Evolutionary conservation across 1,139 yeast genomes (phyloP), one percentile per base, ranked within the genome.

Genomic region (Scheffersomyces insectosa): DNA sequence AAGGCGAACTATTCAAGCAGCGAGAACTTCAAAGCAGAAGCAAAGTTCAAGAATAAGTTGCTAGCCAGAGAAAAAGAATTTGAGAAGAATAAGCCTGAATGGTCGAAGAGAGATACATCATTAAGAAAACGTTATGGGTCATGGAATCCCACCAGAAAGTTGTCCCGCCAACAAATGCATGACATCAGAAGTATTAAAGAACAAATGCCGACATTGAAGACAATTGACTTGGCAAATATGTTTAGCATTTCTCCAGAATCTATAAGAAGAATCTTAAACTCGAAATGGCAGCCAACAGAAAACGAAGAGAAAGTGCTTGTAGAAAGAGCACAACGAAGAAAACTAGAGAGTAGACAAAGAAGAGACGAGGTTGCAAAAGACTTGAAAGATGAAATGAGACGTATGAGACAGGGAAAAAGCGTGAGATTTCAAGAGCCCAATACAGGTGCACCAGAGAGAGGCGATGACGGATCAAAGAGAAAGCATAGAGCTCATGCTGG

Each of bases 161-260:
- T 91, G 5, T 82, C 90, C 7, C 71, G 95, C 38, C 83, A 79
- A 37, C 82, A 86, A 13, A 87, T 90, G 76, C 81, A 77, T 15
- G 83, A 82, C 42, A 75, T 91, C 5, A 67, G 88, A 42, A 61
- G 71, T 9, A 57, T 90, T 36, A 83, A 81, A 50, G 65, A 66
- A 27, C 69, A 71, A 41, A 63, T 76, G 52, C 97, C 97, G 0
- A 74, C 78, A 27, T 52, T 88, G 44, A 77, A 77, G 8, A 77
- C 85, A 1, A 68, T 73, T 2, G 85, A 83, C 39, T 63, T 91
- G 13, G 85, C 93, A 0, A 70, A 75, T 31, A 77, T 78, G 57
- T 90, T 85, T 62, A 70, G 77, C 43, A 75, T 89, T 3, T 85
- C 95, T 1, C 95, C 96, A 0, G 96, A 90, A 52, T 88, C 95